Conservation (phyloP, 371 early-diverging fungal genomes). For the Thermomucor indicae-seudaticae region DNA sequence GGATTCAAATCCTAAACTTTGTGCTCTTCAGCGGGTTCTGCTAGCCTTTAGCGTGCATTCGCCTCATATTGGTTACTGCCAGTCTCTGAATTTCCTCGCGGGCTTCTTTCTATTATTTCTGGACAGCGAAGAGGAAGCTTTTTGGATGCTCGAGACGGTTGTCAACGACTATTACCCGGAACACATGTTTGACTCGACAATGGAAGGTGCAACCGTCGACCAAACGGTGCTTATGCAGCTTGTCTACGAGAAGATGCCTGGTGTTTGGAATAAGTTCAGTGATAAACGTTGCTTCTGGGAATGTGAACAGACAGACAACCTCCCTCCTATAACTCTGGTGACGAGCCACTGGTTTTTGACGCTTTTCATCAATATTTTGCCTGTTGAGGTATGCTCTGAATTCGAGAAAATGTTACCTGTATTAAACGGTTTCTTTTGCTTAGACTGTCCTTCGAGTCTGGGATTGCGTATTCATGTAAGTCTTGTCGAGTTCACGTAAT, state of each 20-base stretch:
- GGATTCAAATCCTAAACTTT: conserved; percentile 46
- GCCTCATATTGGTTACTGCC: conserved; percentile 75
- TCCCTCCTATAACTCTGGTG: conserved; percentile 69
- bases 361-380: conserved; percentile 71
- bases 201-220: conserved; percentile 71
- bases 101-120: conserved; percentile 64
- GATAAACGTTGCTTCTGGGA: conserved; percentile 47
- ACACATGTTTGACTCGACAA: conserved; percentile 69
- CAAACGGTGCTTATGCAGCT: conserved; percentile 68
- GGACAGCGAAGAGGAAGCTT: conserved; percentile 65
- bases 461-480: conserved; percentile 77
- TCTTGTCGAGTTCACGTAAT: not conserved
- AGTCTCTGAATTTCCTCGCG: conserved; percentile 75
- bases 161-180: conserved; percentile 68
- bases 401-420: too few species aligned
- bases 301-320: conserved; percentile 37
- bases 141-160: conserved; percentile 74
- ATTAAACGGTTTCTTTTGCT: not conserved
- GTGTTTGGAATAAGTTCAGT: conserved; percentile 50
- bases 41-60: conserved; percentile 63
- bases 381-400: conserved; percentile 65
- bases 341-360: conserved; percentile 84
- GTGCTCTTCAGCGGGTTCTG: conserved; percentile 64
- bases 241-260: conserved; percentile 53
- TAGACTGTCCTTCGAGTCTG: conserved; percentile 70